Base-by-base conservation (phyloP, 2,329 filamentous ascomycete genomes). In the Blastomyces percursus region DNA sequence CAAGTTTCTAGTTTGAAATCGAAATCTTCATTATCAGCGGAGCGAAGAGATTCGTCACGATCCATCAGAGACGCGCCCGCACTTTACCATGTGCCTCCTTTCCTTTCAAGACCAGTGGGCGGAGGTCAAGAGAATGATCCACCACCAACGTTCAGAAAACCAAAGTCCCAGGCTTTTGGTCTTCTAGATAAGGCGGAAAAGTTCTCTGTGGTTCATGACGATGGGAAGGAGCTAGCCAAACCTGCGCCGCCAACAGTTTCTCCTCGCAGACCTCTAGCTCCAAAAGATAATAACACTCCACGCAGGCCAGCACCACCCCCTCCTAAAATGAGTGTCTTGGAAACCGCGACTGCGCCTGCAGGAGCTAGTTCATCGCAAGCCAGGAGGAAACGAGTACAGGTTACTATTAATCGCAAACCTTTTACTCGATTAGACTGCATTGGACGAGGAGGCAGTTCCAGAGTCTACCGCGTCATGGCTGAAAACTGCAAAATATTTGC, bases 401-500 rank as follows among this genome's bases (percentile, higher is more conserved):
- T 97, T 63, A 86, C 87, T 56, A 86, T 99, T 65, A 99, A 99
- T 71, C 90, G 91, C 64, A 95, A 95, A 72, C 84, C 86, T 44
- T 99, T 96, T 72, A 94, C 91, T 27, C 84, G 93, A 56, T 84
- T 97, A 65, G 92, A 96, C 73, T 90, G 89, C 67, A 87, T 99
- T 67, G 94, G 94, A 11, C 87, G 92, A 63, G 94, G 94, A 65
- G 94, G 94, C 40, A 96, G 91, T 68, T 92, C 89, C 59, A 92
- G 95, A 71, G 94, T 99, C 1, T 99, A 96, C 75, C 87, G 91
- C 55, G 94, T 99, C 42, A 96, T 96, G 80, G 93, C 94, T 0
- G 94, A 99, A 74, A 97, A 96, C 71, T 92, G 91, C 71, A 95
- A 92, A 73, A 90, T 96, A 75, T 92, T 96, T 75, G 94, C 94